Conservation (phyloP, 495 filamentous ascomycete species). For the Cairneyella variabilis region DNA sequence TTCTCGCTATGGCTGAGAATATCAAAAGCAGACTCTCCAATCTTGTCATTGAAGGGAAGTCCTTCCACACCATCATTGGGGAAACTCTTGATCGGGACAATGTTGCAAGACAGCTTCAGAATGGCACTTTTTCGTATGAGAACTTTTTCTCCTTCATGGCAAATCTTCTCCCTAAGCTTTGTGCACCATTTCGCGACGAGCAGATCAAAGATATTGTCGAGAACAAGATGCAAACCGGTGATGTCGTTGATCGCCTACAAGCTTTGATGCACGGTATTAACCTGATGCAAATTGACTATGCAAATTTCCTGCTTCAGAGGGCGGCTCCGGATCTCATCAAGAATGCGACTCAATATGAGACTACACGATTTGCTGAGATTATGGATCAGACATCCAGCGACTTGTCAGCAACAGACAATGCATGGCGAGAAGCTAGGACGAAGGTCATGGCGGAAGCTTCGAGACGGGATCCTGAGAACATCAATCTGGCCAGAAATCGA, state of each 20-base stretch:
- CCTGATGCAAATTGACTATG: slow-evolving; percentile 88
- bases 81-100: slow-evolving; percentile 80
- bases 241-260: slow-evolving; percentile 80
- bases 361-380: slow-evolving; percentile 67
- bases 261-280: slow-evolving; percentile 84
- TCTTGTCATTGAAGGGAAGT: slow-evolving; percentile 72
- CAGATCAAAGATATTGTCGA: slow-evolving; percentile 76
- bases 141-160: slow-evolving; percentile 90
- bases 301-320: slow-evolving; percentile 85
- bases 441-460: slow-evolving; percentile 68
- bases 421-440: slow-evolving; percentile 67
- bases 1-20: slow-evolving; percentile 79
- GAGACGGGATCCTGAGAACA: slow-evolving; percentile 67
- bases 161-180: slow-evolving; percentile 84
- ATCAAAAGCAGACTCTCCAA: slow-evolving; percentile 80
- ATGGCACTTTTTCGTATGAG: slow-evolving; percentile 87
- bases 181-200: slow-evolving; percentile 83
- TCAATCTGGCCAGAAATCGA: slow-evolving; percentile 48
- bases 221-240: slow-evolving; percentile 61
- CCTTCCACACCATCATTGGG: slow-evolving; percentile 77
- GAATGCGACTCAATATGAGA: slow-evolving; percentile 77
- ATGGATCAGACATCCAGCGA: slow-evolving; percentile 54
- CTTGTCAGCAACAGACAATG: slow-evolving; percentile 61
- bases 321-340: slow-evolving; percentile 78
- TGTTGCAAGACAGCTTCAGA: slow-evolving; percentile 69